Percentiles rank a stretch among this genome's conserved stretches.
These are phyloP conservation scores for Micractinium conductrix DNA, from an alignment of 139 green algal species.

Conservation along the genomic window DNA sequence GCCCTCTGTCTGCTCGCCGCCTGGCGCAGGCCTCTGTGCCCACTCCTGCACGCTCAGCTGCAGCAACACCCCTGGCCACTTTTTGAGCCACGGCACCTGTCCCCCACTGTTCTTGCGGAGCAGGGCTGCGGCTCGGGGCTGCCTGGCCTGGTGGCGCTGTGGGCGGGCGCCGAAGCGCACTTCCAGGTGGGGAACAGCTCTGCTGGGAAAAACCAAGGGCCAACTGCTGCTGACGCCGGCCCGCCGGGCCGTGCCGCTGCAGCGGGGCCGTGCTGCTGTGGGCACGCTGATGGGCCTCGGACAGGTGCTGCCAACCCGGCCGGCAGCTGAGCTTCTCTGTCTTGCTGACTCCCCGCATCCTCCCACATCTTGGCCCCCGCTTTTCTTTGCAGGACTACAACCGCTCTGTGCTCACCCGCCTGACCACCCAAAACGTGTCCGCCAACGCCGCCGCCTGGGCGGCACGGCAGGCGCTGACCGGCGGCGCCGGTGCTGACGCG, in stretches of 20 bases:
- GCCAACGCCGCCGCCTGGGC: constrained; percentile 40
- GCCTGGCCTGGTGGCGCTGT: constrained; percentile 79
- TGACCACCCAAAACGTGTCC: constrained; percentile 80
- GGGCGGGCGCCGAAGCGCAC: constrained; percentile 59
- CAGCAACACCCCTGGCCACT: no score
- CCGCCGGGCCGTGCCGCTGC: no score
- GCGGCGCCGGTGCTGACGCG: background rate
- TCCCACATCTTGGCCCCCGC: background rate
- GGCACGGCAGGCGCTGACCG: background rate
- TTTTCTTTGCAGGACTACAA: constrained; percentile 83
- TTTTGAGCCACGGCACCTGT: no score
- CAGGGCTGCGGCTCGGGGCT: constrained; percentile 93
- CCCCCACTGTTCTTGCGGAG: no score
- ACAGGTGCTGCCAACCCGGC: background rate
- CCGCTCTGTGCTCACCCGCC: constrained; percentile 65
- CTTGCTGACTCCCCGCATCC: background rate
- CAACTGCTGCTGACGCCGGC: no score
- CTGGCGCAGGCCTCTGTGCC: no score
- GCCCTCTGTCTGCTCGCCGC: no score
- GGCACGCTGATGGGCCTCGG: background rate
- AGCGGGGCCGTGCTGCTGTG: background rate
- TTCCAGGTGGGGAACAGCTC: constrained; percentile 41
- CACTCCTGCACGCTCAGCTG: no score
- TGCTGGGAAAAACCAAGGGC: no score
- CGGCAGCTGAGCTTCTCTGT: background rate